These are phyloP conservation scores for Camellia lanceoleosa DNA, from an alignment of 148 eudicot genomes.

Conservation along the genomic window DNA sequence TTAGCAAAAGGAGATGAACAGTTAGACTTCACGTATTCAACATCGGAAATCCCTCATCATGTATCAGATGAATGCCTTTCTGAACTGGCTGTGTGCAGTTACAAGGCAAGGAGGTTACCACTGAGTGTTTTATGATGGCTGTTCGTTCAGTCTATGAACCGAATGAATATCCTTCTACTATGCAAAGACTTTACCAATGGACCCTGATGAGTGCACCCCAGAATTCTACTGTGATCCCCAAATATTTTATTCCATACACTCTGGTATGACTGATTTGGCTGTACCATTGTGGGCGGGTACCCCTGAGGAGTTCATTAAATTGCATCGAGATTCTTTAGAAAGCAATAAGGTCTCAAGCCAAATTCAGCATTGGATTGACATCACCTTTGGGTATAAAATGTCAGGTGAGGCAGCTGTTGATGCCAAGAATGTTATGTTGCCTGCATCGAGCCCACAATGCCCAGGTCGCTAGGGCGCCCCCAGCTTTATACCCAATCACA, in stretches of 20 bases:
- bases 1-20: slow-evolving; percentile 99
- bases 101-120: slow-evolving; percentile 95
- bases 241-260: slow-evolving; percentile 68
- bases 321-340: slow-evolving; percentile 86
- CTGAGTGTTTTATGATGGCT: slow-evolving; percentile 81
- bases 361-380: slow-evolving; percentile 97
- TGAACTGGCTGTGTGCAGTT: slow-evolving; percentile 98
- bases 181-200: slow-evolving; percentile 97
- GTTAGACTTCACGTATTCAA: slow-evolving; percentile 91
- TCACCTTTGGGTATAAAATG: slow-evolving; percentile 95
- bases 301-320: slow-evolving; percentile 73
- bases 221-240: slow-evolving; percentile 88
- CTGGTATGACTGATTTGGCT: slow-evolving; percentile 87
- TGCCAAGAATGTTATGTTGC: slow-evolving; percentile 95
- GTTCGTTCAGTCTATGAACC: slow-evolving; percentile 99
- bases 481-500: slow-evolving; percentile 91
- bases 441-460: slow-evolving; percentile 61
- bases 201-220: slow-evolving; percentile 97
- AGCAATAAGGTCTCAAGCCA: slow-evolving; percentile 67
- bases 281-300: slow-evolving; percentile 84
- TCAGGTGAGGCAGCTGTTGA: slow-evolving; percentile 79
- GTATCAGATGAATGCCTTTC: slow-evolving; percentile 98
- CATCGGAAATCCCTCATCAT: slow-evolving; percentile 95
- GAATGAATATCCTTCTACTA: slow-evolving; percentile 91
- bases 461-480: slow-evolving; percentile 73